A percentile compares a stretch with the other conserved stretches of the same genome.
Evolutionary conservation across 2,329 filamentous ascomycete genomes (phyloP).

Genomic region (Exophiala dermatitidis): DNA sequence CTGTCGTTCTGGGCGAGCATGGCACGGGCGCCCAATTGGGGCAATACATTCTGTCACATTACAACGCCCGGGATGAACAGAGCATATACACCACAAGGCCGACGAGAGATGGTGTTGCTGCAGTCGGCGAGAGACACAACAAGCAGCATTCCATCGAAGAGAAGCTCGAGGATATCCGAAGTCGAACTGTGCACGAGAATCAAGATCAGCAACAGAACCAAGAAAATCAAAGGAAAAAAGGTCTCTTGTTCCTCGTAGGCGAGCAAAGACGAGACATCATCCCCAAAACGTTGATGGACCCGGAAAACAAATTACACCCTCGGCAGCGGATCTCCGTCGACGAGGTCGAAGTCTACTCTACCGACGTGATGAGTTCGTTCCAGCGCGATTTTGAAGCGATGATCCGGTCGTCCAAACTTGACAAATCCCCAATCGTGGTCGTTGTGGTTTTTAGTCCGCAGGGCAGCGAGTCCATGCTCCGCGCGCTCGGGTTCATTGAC

Average conservation of each 20-base stretch:
- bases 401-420: constrained; percentile 42
- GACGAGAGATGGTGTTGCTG: too few species aligned
- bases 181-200: too few species aligned
- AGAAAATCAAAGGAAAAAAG: constrained; percentile 33
- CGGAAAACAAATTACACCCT: constrained; percentile 36
- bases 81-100: constrained; percentile 3
- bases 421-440: constrained; percentile 28
- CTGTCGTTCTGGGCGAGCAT: constrained; percentile 65
- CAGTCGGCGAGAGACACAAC: too few species aligned
- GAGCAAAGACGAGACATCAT: constrained; percentile 88
- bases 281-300: constrained; percentile 65
- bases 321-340: constrained; percentile 57
- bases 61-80: constrained; percentile 40
- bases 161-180: too few species aligned
- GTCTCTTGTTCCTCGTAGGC: constrained; percentile 79
- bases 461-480: constrained; percentile 55
- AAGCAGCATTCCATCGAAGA: too few species aligned
- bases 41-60: constrained; percentile 70
- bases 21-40: constrained; percentile 80
- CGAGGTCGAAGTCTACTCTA: constrained; percentile 81
- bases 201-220: too few species aligned
- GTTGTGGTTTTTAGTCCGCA: constrained; percentile 53
- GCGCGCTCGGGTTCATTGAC: constrained; percentile 44
- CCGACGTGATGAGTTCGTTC: constrained; percentile 74
- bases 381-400: constrained; percentile 54